Evolutionary conservation across 768 basidiomycete species (phyloP).

Genomic region (Hericium rajendrae): DNA sequence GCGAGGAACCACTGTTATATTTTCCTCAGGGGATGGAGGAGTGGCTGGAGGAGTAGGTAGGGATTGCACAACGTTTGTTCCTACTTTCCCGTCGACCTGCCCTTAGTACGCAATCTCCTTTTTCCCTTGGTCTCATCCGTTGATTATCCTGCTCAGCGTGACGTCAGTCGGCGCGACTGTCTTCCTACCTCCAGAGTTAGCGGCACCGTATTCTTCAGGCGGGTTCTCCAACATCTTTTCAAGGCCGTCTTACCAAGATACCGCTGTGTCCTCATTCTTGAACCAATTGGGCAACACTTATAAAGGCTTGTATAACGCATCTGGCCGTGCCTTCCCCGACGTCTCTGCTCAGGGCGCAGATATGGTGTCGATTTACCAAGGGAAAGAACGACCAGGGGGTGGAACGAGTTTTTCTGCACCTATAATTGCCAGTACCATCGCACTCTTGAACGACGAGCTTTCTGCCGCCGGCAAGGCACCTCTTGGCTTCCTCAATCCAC

Average conservation of each 20-base stretch:
- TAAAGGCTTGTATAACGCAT: conserved; percentile 9
- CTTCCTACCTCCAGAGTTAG: conserved; percentile 6
- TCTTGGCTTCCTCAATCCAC: conserved; percentile 15
- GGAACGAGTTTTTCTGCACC: conserved; percentile 19
- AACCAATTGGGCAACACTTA: conserved; percentile 9
- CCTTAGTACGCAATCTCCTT: conserved; percentile 5
- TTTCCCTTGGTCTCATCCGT: neutral
- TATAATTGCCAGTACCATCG: conserved; percentile 18
- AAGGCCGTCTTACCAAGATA: conserved; percentile 7
- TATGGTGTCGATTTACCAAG: conserved; percentile 4
- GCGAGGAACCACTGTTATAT: conserved; percentile 5
- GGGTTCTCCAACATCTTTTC: conserved; percentile 17
- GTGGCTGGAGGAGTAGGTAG: conserved; percentile 7
- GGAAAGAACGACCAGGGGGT: conserved; percentile 1
- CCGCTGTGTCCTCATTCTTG: conserved; percentile 12
- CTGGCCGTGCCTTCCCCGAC: conserved; percentile 15
- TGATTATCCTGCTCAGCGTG: neutral
- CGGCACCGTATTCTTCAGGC: conserved; percentile 9
- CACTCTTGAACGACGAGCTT: conserved; percentile 21
- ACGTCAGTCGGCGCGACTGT: conserved; percentile 12
- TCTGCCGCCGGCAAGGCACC: conserved; percentile 2
- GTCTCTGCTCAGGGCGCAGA: conserved; percentile 13
- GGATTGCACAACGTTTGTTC: conserved; percentile 6
- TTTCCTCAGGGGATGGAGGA: conserved; percentile 14
- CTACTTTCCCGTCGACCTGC: conserved; percentile 15